phyloP scores from a whole-genome alignment of 306 rosid species.

The Vigna hirtella region DNA sequence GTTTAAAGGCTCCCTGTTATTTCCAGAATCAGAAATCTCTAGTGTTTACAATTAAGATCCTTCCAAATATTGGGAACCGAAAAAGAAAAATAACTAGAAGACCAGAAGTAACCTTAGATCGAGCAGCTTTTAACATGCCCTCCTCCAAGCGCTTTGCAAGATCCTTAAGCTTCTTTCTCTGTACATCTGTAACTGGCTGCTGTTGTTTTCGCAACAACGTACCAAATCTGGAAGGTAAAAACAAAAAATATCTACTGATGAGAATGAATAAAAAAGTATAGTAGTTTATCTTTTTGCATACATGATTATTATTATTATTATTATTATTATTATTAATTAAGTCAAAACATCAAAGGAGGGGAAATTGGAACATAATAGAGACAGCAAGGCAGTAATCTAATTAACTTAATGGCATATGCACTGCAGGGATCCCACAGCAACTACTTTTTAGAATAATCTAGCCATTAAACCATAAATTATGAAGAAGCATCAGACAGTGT shows the following conservation, averaged over 20 bases:
- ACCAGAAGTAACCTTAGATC: slow-evolving; percentile 60
- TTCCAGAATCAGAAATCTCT: slow-evolving; percentile 6
- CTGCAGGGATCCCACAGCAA: slow-evolving; percentile 22
- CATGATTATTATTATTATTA: neutral
- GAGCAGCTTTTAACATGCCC: slow-evolving; percentile 69
- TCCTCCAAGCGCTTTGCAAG: slow-evolving; percentile 88
- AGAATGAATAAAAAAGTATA: neutral
- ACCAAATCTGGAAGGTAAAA: slow-evolving; percentile 61
- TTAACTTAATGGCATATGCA: neutral
- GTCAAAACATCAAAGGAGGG: neutral
- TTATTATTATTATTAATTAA: neutral
- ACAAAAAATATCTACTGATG: slow-evolving; percentile 7
- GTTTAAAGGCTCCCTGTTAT: slow-evolving; percentile 4
- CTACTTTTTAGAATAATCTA: slow-evolving; percentile 1
- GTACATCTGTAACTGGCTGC: slow-evolving; percentile 51
- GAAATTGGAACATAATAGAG: neutral
- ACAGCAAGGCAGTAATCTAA: neutral
- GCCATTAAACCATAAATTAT: slow-evolving; percentile 23
- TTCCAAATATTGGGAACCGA: slow-evolving; percentile 16
- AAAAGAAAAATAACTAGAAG: slow-evolving; percentile 23
- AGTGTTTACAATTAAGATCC: neutral
- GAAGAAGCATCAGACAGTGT: neutral
- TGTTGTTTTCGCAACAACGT: slow-evolving; percentile 59
- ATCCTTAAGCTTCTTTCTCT: slow-evolving; percentile 60
- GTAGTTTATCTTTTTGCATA: neutral